A percentile compares a stretch with the other conserved stretches of the same genome.
Evolutionary conservation across 148 eudicot genomes (phyloP).

Genomic region (Camellia granthamiana): DNA sequence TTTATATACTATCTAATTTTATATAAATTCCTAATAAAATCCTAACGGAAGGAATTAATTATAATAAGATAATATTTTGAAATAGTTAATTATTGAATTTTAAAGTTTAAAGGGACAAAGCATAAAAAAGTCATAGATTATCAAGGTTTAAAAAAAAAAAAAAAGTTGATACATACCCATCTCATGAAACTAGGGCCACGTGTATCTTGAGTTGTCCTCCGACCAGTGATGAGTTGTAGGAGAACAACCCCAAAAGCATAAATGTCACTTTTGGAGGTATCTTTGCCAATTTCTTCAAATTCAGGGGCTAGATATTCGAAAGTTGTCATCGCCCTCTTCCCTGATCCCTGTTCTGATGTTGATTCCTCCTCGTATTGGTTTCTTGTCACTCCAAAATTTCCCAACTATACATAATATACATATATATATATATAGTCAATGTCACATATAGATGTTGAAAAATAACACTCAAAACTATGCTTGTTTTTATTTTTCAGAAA

Average conservation of each 20-base stretch:
- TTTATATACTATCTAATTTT: no score
- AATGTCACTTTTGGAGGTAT: conserved; percentile 27
- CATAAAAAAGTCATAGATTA: no score
- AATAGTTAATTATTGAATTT: no score
- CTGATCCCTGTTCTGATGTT: conserved; percentile 3
- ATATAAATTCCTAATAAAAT: no score
- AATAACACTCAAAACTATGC: not conserved
- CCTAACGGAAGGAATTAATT: no score
- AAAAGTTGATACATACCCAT: conserved; percentile 19
- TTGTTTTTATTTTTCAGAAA: no score
- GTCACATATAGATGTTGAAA: not conserved
- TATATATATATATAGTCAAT: not conserved
- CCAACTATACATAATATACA: conserved; percentile 11
- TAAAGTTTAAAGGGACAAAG: no score
- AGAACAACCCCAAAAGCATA: conserved; percentile 32
- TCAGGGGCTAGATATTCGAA: conserved; percentile 30
- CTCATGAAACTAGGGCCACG: conserved; percentile 25
- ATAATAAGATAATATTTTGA: no score
- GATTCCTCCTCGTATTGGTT: conserved; percentile 21
- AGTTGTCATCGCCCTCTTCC: conserved; percentile 12
- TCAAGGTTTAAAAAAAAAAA: not conserved
- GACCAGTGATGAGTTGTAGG: conserved; percentile 33
- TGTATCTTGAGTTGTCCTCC: conserved; percentile 23
- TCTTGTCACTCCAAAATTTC: conserved; percentile 22
- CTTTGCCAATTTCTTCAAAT: conserved; percentile 20